A percentile compares a stretch with the other conserved stretches of the same genome.
Evolutionary conservation across 2,329 filamentous ascomycete species (phyloP).

Genomic region (Magnaporthiopsis incrustans): DNA sequence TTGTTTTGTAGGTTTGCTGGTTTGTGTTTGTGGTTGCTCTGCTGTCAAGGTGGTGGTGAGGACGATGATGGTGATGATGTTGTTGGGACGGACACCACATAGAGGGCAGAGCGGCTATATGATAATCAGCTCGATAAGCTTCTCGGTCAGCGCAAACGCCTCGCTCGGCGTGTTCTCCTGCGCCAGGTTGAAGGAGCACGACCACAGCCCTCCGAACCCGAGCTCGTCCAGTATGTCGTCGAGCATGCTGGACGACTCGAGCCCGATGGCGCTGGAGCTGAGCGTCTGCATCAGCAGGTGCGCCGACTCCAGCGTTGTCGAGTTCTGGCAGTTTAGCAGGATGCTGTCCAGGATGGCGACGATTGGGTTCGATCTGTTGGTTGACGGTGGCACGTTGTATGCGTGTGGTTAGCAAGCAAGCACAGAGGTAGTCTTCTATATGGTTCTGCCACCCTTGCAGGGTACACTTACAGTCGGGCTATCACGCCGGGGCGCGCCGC

Average conservation of each 20-base stretch:
- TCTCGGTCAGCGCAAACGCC: conserved; percentile 48
- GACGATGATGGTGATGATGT: too few relatives aligned
- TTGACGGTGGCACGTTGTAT: not conserved
- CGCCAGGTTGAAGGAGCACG: conserved; percentile 41
- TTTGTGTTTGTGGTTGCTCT: too few relatives aligned
- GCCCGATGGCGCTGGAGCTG: conserved; percentile 41
- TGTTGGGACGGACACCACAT: not conserved
- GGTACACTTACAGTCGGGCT: conserved; percentile 43
- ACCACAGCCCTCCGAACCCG: conserved; percentile 58
- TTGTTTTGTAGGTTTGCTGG: too few relatives aligned
- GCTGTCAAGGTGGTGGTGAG: too few relatives aligned
- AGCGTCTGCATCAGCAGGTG: conserved; percentile 52
- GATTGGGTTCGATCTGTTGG: conserved; percentile 46
- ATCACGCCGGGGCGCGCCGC: conserved; percentile 46
- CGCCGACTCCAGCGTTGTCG: conserved; percentile 49
- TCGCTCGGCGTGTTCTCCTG: conserved; percentile 37
- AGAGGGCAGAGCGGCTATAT: not conserved
- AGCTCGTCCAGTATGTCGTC: conserved; percentile 48
- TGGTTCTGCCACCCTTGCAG: too few relatives aligned
- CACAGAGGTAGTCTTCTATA: too few relatives aligned
- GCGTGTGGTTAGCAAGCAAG: not conserved
- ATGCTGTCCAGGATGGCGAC: conserved; percentile 52
- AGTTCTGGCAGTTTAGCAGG: conserved; percentile 55
- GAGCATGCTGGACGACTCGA: conserved; percentile 39
- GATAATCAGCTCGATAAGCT: conserved; percentile 47